Base-by-base conservation (phyloP, 2,329 filamentous ascomycete species). In the Fusarium pseudograminearum region DNA sequence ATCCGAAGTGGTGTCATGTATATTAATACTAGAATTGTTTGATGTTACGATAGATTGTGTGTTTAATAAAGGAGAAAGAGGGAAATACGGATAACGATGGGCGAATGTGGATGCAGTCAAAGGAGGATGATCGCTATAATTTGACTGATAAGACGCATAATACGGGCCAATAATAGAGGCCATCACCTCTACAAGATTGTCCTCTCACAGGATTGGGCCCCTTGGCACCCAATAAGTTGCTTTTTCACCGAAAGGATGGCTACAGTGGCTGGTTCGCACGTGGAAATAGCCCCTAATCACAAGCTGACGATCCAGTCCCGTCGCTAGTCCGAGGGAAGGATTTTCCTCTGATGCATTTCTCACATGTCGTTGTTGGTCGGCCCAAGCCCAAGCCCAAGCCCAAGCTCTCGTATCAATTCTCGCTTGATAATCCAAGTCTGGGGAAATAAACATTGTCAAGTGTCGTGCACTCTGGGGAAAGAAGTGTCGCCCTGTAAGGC, bases 301-400 rank as follows among this genome's bases (percentile, higher is more conserved):
- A 40, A 67, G 61, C 67, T 58, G 46, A 69, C 67, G 67, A 70
- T 69, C 53, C 67, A 69, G 66, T 69, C 65, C 60, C 65, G 60
- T 46, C n/a, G 5, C 31, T 36, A 30, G 56, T 51, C 28, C 22
- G 48, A 38, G 55, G 22, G 40, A 53, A 62, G 40, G 36, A 64
- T 42, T 24, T 5, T 40, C 7, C 3, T 30, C n/a, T n/a, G 4
- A 15, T 42, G 22, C 24, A 18, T 44, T 52, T 47, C 12, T 36
- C 33, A n/a, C 36, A 41, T 41, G 22, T 52, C n/a, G 38, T 26
- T 30, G 28, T n/a, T n/a, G n/a, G n/a, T n/a, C n/a, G n/a, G n/a
- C n/a, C n/a, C n/a, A n/a, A n/a, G n/a, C n/a, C n/a, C n/a, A n/a
- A n/a, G n/a, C n/a, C n/a, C n/a, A n/a, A n/a, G 22, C 33, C 7